phyloP scores from a whole-genome alignment of 768 basidiomycete genomes.

The Coprinopsis cinerea region DNA sequence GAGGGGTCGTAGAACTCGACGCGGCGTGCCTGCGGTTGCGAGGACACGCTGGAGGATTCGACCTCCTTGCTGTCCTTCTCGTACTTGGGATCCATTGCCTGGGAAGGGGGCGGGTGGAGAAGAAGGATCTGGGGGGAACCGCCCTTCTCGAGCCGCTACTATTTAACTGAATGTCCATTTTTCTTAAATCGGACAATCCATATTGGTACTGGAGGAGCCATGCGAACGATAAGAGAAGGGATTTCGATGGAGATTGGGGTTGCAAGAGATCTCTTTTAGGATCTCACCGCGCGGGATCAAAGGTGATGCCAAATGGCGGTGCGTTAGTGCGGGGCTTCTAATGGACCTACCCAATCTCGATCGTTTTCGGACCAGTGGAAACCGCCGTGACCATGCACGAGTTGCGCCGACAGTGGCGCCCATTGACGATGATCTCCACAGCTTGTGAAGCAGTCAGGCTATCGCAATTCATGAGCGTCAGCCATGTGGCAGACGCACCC shows the following conservation, averaged over 20 bases:
- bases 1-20: slow-evolving; percentile 41
- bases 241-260: slow-evolving; percentile 7
- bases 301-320: not conserved
- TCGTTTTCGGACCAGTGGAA: too few relatives aligned
- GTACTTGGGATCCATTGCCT: slow-evolving; percentile 25
- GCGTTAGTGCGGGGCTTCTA: not conserved
- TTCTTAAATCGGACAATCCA: slow-evolving; percentile 1
- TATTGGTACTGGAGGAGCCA: slow-evolving; percentile 1
- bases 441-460: too few relatives aligned
- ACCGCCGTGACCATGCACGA: too few relatives aligned
- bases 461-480: too few relatives aligned
- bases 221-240: slow-evolving; percentile 13
- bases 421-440: too few relatives aligned
- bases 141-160: not conserved
- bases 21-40: slow-evolving; percentile 17
- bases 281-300: slow-evolving; percentile 7
- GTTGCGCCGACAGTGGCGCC: too few relatives aligned
- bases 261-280: slow-evolving; percentile 7
- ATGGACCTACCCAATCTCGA: not conserved
- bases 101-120: not conserved
- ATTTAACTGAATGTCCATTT: slow-evolving; percentile 1
- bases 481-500: too few relatives aligned
- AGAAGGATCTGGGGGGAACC: slow-evolving; percentile 9
- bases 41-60: slow-evolving; percentile 27
- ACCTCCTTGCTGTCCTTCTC: slow-evolving; percentile 21